Percentiles rank a stretch among this genome's conserved stretches.
Conservation (phyloP, 352 stramenopile species). For the Phytopythium kandeliae region DNA sequence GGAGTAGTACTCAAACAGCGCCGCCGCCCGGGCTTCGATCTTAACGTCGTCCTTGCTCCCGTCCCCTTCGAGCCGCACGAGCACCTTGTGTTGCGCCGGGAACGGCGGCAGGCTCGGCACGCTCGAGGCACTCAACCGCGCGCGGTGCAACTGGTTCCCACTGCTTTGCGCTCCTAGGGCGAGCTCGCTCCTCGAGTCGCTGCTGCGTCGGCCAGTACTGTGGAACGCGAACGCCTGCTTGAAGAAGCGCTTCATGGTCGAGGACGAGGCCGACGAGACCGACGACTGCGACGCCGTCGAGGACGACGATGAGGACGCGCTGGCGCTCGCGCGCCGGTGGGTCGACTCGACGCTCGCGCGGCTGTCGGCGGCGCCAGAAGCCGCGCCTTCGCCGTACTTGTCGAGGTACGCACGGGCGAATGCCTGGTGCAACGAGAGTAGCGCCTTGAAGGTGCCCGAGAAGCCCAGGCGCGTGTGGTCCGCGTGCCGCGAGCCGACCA, state of each 20-base stretch:
- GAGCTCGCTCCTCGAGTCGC: slow-evolving; percentile 2
- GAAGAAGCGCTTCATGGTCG: slow-evolving; percentile 16
- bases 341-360: background rate
- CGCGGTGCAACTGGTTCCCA: slow-evolving; percentile 6
- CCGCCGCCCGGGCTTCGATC: slow-evolving; percentile 26
- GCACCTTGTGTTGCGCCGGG: slow-evolving; percentile 32
- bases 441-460: slow-evolving; percentile 54
- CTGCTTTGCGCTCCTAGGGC: slow-evolving; percentile 12
- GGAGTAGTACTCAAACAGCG: slow-evolving; percentile 65
- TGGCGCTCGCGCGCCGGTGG: slow-evolving; percentile 18
- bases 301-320: slow-evolving; percentile 39
- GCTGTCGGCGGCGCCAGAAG: too few relatives aligned
- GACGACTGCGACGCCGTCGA: slow-evolving; percentile 38
- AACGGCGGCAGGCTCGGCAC: slow-evolving; percentile 32
- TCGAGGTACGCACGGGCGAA: slow-evolving; percentile 37
- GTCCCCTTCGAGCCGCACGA: slow-evolving; percentile 40
- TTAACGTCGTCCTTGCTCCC: slow-evolving; percentile 53
- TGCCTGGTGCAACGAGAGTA: slow-evolving; percentile 40
- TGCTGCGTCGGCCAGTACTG: background rate
- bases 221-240: background rate
- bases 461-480: slow-evolving; percentile 57
- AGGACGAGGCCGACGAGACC: slow-evolving; percentile 28
- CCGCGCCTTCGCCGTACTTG: slow-evolving; percentile 24
- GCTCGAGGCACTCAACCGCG: slow-evolving; percentile 3
- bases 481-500: slow-evolving; percentile 41